These are phyloP conservation scores for Neocucurbitaria cava DNA, from an alignment of 2,329 filamentous ascomycete genomes.

Conservation along the genomic window DNA sequence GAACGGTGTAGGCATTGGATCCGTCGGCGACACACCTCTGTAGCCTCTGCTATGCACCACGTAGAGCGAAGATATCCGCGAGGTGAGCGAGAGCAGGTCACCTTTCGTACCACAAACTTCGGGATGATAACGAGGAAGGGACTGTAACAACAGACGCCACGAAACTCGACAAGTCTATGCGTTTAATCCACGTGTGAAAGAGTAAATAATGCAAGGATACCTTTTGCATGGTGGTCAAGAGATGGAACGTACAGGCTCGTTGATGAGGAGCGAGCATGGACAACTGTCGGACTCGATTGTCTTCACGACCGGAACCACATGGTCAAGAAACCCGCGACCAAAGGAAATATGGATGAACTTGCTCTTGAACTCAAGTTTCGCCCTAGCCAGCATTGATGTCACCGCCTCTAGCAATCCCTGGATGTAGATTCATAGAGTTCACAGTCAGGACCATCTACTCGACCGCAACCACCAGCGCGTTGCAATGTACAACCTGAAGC, in stretches of 20 bases:
- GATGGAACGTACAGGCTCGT: constrained; percentile 14
- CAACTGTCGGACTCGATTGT: neutral
- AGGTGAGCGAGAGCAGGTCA: neutral
- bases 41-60: neutral
- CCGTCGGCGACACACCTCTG: neutral
- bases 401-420: neutral
- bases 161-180: neutral
- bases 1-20: neutral
- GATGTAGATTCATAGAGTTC: neutral
- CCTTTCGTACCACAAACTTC: neutral
- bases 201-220: neutral
- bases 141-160: neutral
- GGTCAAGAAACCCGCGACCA: no score
- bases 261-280: constrained; percentile 14
- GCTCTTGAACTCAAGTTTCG: neutral
- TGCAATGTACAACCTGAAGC: neutral
- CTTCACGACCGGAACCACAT: no score
- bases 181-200: no score
- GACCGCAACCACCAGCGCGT: neutral
- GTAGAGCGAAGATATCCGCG: neutral
- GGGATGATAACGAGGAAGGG: neutral
- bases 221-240: constrained; percentile 1
- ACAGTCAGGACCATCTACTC: neutral
- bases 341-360: neutral
- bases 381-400: neutral